Evolutionary conservation across 495 filamentous ascomycete genomes (phyloP), one percentile per base, ranked within the genome.

Genomic region (Baudoinia panamericana): DNA sequence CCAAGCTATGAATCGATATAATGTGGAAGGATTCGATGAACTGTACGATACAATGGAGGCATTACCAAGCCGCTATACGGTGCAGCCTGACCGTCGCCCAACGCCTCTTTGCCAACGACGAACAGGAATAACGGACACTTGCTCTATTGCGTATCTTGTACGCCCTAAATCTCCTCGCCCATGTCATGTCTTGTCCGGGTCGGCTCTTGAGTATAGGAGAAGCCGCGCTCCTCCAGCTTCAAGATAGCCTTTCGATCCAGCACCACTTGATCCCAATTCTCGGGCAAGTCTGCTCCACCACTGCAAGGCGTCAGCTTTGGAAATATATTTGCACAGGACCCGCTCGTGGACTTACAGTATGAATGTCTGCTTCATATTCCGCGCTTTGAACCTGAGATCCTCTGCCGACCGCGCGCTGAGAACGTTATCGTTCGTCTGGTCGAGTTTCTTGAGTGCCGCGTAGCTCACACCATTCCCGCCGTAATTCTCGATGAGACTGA

Each of bases 1-100:
- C 66, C 13, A 75, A 71, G 49, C 31, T 74, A 48, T 72, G 34
- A 37, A n/a, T n/a, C n/a, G n/a, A n/a, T n/a, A n/a, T n/a, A n/a
- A n/a, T n/a, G n/a, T n/a, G n/a, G n/a, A n/a, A n/a, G n/a, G n/a
- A n/a, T n/a, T n/a, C n/a, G n/a, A n/a, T n/a, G n/a, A n/a, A n/a
- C n/a, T n/a, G n/a, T n/a, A n/a, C n/a, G n/a, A n/a, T n/a, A n/a
- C n/a, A n/a, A n/a, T n/a, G n/a, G n/a, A n/a, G n/a, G n/a, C n/a
- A n/a, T n/a, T n/a, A n/a, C n/a, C n/a, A n/a, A n/a, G n/a, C n/a
- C n/a, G n/a, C n/a, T n/a, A n/a, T n/a, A n/a, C n/a, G n/a, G n/a
- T n/a, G n/a, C n/a, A n/a, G n/a, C n/a, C n/a, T n/a, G n/a, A n/a
- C n/a, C n/a, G n/a, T n/a, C n/a, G n/a, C n/a, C n/a, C n/a, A n/a